phyloP scores from a whole-genome alignment of 2,329 filamentous ascomycete genomes.

The Atkinsonella hypoxylon region DNA sequence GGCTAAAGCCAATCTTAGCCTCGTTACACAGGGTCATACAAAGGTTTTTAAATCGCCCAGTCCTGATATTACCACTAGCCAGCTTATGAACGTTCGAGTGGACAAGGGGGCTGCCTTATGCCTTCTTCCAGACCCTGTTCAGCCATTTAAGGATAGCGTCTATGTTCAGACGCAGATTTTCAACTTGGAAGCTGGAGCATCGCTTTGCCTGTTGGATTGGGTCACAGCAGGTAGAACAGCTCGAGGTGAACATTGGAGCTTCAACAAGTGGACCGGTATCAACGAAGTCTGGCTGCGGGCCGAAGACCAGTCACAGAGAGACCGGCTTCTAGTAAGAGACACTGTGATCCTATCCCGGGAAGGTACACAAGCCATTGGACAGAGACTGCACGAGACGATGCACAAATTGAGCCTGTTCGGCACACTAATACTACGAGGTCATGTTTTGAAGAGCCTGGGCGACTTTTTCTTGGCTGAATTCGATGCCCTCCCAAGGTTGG shows the following conservation, averaged over 20 bases:
- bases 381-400: constrained; percentile 49
- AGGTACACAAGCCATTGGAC: constrained; percentile 25
- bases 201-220: constrained; percentile 84
- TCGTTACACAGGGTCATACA: constrained; percentile 69
- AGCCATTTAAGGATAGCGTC: constrained; percentile 74
- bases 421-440: constrained; percentile 72
- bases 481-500: constrained; percentile 64
- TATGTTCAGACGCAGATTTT: constrained; percentile 82
- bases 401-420: constrained; percentile 67
- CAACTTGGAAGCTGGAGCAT: constrained; percentile 40
- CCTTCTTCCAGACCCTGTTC: constrained; percentile 79
- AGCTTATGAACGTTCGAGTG: constrained; percentile 41
- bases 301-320: constrained; percentile 21
- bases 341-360: constrained; percentile 61
- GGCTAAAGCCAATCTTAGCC: constrained; percentile 50
- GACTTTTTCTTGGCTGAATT: constrained; percentile 74
- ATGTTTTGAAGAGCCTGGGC: constrained; percentile 51
- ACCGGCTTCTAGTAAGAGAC: constrained; percentile 69
- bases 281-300: constrained; percentile 69
- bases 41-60: constrained; percentile 81
- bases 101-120: constrained; percentile 43
- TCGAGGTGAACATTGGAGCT: constrained; percentile 79
- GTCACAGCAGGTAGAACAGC: constrained; percentile 79
- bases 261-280: constrained; percentile 64
- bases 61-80: constrained; percentile 42